Base-by-base conservation (phyloP, 2,329 filamentous ascomycete genomes). In the Pseudogymnoascus sp. region DNA sequence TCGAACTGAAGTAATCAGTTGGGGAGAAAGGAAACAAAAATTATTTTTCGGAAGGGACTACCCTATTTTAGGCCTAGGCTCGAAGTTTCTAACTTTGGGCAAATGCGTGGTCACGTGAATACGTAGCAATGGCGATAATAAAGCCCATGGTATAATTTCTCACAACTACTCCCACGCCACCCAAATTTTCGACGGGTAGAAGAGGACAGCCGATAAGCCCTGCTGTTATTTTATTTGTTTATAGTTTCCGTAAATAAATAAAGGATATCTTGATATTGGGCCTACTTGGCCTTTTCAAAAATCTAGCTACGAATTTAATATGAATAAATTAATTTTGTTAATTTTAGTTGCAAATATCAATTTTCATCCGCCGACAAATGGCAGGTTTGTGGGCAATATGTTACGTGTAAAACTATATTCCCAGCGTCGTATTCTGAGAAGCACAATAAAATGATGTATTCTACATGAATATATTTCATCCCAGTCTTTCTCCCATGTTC, bases 401-500 rank as follows among this genome's bases (percentile, higher is more conserved):
- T 3, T 15, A 12, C 3, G 13, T 33, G 3, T 30, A 19, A 5
- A 9, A 4, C 4, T 30, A 1, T 19, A 33, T 52, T 19, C 15
- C 4, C 10, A 12, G 26, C 15, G 9, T 13, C 10, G 5, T 13
- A 5, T 8, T 7, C n/a, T 8, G n/a, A 33, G 18, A 52, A 12
- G n/a, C 12, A 33, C 15, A 30, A 52, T 5, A 30, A 26, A 33
- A 12, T 2, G 3, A 19, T 52, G 9, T 52, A 33, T 52, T 33
- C 45, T 30, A 52, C 15, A 52, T 33, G 15, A 13, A 7, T 52
- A 30, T 12, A 2, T 12, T 45, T 30, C 30, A 34, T 38, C 26
- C 10, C 21, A 15, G 12, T 10, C 69, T 70, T 45, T 79, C 66
- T 1, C 81, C 82, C 84, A 89, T 89, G 60, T 87, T 80, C 87